These are phyloP conservation scores for Didymella lethalis DNA, from an alignment of 2,329 filamentous ascomycete genomes.

Conservation along the genomic window DNA sequence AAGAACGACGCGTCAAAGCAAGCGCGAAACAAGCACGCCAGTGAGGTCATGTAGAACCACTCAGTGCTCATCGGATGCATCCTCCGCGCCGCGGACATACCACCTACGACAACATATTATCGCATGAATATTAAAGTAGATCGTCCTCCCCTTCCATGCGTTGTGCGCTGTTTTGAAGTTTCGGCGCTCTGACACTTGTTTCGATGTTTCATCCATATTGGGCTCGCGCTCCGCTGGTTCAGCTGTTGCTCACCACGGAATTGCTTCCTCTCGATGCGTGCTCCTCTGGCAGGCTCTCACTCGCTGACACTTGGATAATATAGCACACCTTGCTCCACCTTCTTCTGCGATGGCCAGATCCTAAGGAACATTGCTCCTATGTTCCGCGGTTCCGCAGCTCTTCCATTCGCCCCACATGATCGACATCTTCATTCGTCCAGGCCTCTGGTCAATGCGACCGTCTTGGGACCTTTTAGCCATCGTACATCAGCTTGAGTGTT, in stretches of 20 bases:
- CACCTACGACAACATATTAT: neutral
- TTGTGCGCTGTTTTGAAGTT: constrained; percentile 6
- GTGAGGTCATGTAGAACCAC: neutral
- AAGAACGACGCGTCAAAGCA: neutral
- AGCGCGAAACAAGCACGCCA: neutral
- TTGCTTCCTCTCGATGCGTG: neutral
- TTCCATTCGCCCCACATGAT: constrained; percentile 24
- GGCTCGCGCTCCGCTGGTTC: neutral
- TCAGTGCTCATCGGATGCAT: neutral
- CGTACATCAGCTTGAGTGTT: constrained; percentile 18
- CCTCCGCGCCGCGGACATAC: neutral
- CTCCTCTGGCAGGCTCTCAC: neutral
- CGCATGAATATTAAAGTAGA: neutral
- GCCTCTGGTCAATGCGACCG: constrained; percentile 20
- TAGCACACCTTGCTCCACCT: neutral
- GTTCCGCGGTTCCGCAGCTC: constrained; percentile 4
- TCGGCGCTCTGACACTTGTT: constrained; percentile 1
- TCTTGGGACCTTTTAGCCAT: constrained; percentile 41
- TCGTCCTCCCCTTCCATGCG: neutral
- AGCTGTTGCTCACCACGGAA: neutral
- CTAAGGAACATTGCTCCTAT: neutral
- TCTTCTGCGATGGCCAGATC: neutral
- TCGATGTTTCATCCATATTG: constrained; percentile 15
- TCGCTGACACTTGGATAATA: neutral
- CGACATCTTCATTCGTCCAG: constrained; percentile 12